Evolutionary conservation across 306 rosid species (phyloP), one percentile per base, ranked within the genome.

Genomic region (Begonia loranthoides): DNA sequence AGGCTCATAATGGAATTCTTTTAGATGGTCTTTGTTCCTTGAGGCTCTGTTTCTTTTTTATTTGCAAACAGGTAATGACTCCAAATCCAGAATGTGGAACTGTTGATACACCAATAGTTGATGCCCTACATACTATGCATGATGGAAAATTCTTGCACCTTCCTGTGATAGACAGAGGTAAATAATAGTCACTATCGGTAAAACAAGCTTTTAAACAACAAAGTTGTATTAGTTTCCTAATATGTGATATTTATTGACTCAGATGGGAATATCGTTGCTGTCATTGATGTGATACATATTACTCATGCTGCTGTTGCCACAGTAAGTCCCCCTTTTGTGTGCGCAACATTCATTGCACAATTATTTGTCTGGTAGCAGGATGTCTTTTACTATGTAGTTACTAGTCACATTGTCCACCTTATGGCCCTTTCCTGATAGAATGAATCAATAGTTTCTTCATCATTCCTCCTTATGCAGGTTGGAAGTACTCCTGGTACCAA

Each of bases 301-400:
- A 83, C 94, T 45, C 96, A 92, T 66, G 95, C 95, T 55, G 99
- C 99, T 17, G 84, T 92, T 39, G 84, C 89, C 19, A 77, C 96
- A 45, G 99, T 84, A 71, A 81, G 84, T 70, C 72, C 51, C 1
- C 49, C 15, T 10, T 19, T 4, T 41, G 21, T 14, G 15, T 43
- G 2, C 12, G 2, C 6, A 5, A 43, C 34, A 28, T 28, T 28
- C 34, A 28, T 5, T 10, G 46, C 9, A 43, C n/a, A 43, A 43
- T 5, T 43, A 0, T 43, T 11, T 43, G 46, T 10, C 13, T 2
- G 7, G 46, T 10, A 10, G 9, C 46, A 13, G 46, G 10, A 12
- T 3, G 13, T 43, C 13, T 43, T 28, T 28, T 28, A 28, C 4
- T 3, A 28, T 28, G 34, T 6, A 28, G 34, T 28, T 3, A 28